Conservation (phyloP, 2,329 filamentous ascomycete species). For the Phaeosphaeria sp. region DNA sequence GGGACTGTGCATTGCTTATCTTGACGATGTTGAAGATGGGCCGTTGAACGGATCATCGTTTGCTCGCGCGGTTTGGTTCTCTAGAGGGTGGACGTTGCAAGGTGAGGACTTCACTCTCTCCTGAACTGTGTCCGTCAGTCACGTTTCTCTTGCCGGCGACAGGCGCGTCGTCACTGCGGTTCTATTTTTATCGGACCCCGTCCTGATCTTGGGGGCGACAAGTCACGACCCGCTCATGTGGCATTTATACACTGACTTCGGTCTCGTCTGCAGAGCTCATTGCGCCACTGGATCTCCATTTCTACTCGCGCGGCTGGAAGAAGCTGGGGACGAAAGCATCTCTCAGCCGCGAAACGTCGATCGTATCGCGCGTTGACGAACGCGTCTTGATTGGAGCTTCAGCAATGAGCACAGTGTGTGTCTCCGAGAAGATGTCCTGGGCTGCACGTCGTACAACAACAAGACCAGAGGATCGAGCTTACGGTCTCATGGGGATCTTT, state of each 20-base stretch:
- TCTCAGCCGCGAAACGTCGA: not conserved
- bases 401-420: not conserved
- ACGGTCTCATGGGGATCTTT: conserved; percentile 37
- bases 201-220: no score
- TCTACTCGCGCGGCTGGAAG: not conserved
- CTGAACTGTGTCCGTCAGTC: no score
- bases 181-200: no score
- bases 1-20: conserved; percentile 11
- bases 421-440: conserved; percentile 12
- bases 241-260: no score
- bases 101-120: no score
- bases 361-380: not conserved
- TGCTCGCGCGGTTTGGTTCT: not conserved
- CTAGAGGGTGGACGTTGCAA: not conserved
- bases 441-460: conserved; percentile 8
- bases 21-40: conserved; percentile 6
- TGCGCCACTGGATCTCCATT: not conserved
- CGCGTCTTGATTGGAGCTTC: not conserved
- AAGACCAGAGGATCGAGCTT: conserved; percentile 33
- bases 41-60: not conserved
- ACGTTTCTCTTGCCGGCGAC: no score
- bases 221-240: no score
- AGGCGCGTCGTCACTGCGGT: no score
- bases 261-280: no score
- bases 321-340: not conserved